Base-by-base conservation (phyloP, 2,329 filamentous ascomycete species). In the Alternaria angustiovoidea region DNA sequence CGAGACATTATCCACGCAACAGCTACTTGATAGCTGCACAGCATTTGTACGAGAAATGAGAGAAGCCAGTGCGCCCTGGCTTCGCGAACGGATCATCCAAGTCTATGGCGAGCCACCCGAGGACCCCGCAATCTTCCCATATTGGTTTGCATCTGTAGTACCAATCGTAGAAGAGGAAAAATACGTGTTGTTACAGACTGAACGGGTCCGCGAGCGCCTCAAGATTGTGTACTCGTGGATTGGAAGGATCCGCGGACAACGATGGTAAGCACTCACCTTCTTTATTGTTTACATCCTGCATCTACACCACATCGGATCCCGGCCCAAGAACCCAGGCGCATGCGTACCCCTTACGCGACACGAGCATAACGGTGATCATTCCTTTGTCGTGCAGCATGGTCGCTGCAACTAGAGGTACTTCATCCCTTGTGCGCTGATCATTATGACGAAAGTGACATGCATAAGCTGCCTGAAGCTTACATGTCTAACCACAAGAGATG, bases 151-250 rank as follows among this genome's bases (percentile, higher is more conserved):
- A 9, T 92, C 88, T 71, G 88, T 95, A 20, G 79, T 96, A 12
- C 93, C 93, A 0, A 88, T 95, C 38, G 85, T 86, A 14, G 91
- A 95, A 26, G 81, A 88, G 28, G 90, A 95, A 70, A 96, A 94
- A 75, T 96, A 96, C 67, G 83, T 86, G 12, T 80, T 97, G 20
- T 80, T 97, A 14, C 83, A 84, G 12, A 91, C 90, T 5, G 89
- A 84, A 3, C 94, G 91, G 66, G 92, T 96, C 5, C 84, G 94
- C 61, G 88, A 93, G 71, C 84, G 94, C 57, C 79, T 97, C 56
- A 96, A 96, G 81, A 90, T 96, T 51, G 92, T 91, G 62, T 91
- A 90, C 51, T 81, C 81, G 41, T 97, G 93, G 93, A 90, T 94
- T 62, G 80, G 86, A 58, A 86, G 90, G 72, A 89, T 92, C 79